Evolutionary conservation across 169 alveolate species (phyloP), one percentile per base, ranked within the genome.

Genomic region (Plasmodium gonderi): DNA sequence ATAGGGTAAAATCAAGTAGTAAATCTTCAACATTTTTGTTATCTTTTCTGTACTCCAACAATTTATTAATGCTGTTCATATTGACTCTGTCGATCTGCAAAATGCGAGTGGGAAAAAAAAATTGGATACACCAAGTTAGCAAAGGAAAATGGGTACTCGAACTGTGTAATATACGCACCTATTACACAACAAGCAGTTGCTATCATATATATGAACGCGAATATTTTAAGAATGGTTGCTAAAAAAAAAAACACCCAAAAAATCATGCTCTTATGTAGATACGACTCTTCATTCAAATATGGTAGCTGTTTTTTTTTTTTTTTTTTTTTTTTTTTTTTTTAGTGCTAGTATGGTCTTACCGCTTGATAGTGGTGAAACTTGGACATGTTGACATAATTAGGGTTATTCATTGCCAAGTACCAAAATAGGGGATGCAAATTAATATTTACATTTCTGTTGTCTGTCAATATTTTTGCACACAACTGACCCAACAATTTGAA

Each of bases 401-500:
- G 74, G 76, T 49, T 90, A 91, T 92, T 78, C 96, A 93, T 75
- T 17, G 38, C 95, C 23, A 92, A 17, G 42, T 87, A 79, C 97
- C 97, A 95, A 79, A 95, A 95, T 20, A 95, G 90, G 3, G 97
- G 97, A 69, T 93, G 95, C 38, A 95, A 33, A 49, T 74, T 78
- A 8, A 95, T 47, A 78, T 89, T 69, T 44, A 95, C 81, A 36
- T 91, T 83, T 67, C 92, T 91, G 31, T 90, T 91, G 77, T 95
- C 97, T 40, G 95, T 65, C 67, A 95, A 42, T 12, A 95, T 91
- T 74, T 82, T 81, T 17, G 96, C 97, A 81, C 95, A 85, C 40
- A 95, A 49, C 72, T 95, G 96, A 8, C 97, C 97, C 49, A 95
- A 72, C 65, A 95, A 83, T 91, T 91, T 89, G 91, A 93, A 95